Evolutionary conservation across 2,329 filamentous ascomycete species (phyloP), one percentile per base, ranked within the genome.

Genomic region (Cyanodermella asteris): DNA sequence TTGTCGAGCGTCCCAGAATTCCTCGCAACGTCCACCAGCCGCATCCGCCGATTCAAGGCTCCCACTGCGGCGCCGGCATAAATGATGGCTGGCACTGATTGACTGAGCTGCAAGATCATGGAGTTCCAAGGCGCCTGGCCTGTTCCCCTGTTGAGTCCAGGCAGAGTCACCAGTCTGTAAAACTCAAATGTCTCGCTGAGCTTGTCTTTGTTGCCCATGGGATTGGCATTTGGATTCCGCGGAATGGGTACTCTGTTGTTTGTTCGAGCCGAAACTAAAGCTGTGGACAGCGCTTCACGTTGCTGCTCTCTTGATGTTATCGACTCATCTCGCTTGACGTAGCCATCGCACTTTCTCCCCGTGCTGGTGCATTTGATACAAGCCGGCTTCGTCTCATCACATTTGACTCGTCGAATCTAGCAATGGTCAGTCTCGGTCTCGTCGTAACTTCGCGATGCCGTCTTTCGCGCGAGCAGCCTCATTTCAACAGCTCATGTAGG

Each of bases 321-420:
- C 16, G 28, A 24, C 13, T 11, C 7, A 25, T 23, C 28, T 14
- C 16, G 29, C 5, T 18, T 23, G 5, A n/a, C 15, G 23, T 49
- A 49, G 16, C 45, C 45, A 26, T 46, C 44, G 26, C 47, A 49
- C 24, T 37, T 46, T 16, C 46, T 40, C 13, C 46, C 46, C 5
- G 44, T 45, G 22, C 40, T 44, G 7, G 38, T 43, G 30, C 46
- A 51, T 20, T 40, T 40, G 7, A 32, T 28, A 25, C 46, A 48
- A 7, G 31, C 27, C 11, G 46, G 44, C 23, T 39, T 43, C 4
- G 25, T 31, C 29, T 49, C 45, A 26, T 49, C 45, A 27, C 44
- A 49, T 28, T 49, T 49, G 11, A 47, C 35, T 12, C 39, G 40
- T 16, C 45, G 40, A n/a, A 13, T 18, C 17, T 18, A 18, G 15